A percentile compares a stretch with the other conserved stretches of the same genome.
Evolutionary conservation across 2,329 filamentous ascomycete genomes (phyloP).

Genomic region (Ustulina deusta): DNA sequence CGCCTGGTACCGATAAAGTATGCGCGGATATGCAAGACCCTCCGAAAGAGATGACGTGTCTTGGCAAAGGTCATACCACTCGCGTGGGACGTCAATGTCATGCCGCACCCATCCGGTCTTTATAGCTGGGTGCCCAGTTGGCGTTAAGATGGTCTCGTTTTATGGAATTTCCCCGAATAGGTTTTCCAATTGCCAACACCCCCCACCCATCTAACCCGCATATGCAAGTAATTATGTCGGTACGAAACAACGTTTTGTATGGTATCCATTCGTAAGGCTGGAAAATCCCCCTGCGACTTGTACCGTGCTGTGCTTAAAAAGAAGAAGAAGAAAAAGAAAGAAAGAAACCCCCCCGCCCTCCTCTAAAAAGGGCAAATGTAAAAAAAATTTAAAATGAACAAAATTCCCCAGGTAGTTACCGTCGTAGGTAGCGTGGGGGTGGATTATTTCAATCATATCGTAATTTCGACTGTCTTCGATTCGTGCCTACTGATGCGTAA

Average conservation of each 20-base stretch:
- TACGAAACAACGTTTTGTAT: not conserved
- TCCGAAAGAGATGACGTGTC: not conserved
- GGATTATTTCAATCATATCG: not conserved
- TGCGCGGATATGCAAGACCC: not conserved
- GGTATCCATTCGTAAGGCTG: not conserved
- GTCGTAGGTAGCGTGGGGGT: too few species aligned
- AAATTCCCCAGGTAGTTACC: too few species aligned
- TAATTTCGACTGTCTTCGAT: not conserved
- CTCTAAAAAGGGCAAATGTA: too few species aligned
- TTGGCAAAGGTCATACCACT: not conserved
- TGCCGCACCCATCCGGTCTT: not conserved
- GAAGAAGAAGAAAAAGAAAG: too few species aligned
- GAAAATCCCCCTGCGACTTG: not conserved
- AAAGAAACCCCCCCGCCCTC: too few species aligned
- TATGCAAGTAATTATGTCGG: not conserved
- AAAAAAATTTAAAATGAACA: too few species aligned
- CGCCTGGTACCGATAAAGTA: not conserved
- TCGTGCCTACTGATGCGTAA: not conserved
- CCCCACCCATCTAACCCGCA: not conserved
- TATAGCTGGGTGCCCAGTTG: not conserved
- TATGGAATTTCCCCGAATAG: not conserved
- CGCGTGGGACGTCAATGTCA: not conserved
- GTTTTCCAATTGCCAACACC: not conserved
- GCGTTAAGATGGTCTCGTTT: not conserved
- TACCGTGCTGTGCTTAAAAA: not conserved